Evolutionary conservation across 2,329 filamentous ascomycete genomes (phyloP), one percentile per base, ranked within the genome.

Genomic region (Fusarium virguliforme): DNA sequence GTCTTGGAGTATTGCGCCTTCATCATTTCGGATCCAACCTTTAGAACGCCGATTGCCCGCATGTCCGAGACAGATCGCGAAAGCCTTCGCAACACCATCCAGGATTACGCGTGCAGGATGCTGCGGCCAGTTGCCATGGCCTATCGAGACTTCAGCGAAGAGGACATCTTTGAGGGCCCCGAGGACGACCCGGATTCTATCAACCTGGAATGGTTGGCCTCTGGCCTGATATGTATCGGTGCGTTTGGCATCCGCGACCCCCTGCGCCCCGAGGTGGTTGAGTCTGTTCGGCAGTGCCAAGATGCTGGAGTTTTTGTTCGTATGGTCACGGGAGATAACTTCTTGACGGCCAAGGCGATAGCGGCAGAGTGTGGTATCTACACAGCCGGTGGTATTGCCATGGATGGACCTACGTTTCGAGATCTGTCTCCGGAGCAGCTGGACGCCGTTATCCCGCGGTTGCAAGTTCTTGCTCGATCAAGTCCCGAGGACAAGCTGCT

Each of bases 111-210:
- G 2, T 87, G 86, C 7, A 87, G 89, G 8, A 92, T 91, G 62
- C 86, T 95, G 12, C 89, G 93, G 53, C 94, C 92, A 0, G 94
- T 95, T 60, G 92, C 89, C 18, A 85, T 95, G 69, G 86, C 92
- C 5, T 94, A 93, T 79, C 87, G 88, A 50, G 93, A 96, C 70
- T 94, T 92, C 65, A 86, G 90, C 30, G 84, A 83, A 64, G 92
- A 90, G 87, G 92, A 93, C 28, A 86, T 85, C 24, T 86, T 91
- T 58, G 91, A 88, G 9, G 77, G 86, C 34, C 74, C 76, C 5
- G 75, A 76, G 6, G 79, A 82, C 34, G 78, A 81, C 8, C 78
- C 78, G 1, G 78, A 78, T 5, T 67, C 74, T n/a, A 71, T 80
- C 18, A 80, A 81, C 35, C 64, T 82, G 13, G 79, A 81, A 65